phyloP scores from a whole-genome alignment of 2,329 filamentous ascomycete species.

The Phoma herbarum region DNA sequence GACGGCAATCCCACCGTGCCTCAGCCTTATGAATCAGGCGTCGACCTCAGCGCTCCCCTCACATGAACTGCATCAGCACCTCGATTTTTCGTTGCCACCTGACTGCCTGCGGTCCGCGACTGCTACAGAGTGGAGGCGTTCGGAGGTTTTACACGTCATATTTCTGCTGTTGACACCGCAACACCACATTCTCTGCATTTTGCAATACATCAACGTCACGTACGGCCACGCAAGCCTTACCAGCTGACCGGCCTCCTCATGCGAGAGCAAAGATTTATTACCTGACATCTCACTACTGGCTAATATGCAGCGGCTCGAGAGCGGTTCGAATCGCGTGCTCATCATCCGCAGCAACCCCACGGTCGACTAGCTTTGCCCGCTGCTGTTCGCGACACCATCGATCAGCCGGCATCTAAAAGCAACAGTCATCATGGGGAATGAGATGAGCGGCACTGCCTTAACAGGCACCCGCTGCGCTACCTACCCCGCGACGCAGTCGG shows the following conservation, averaged over 20 bases:
- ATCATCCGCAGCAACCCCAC: slow-evolving; percentile 9
- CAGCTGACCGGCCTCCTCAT: slow-evolving; percentile 27
- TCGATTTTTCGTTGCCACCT: slow-evolving; percentile 11
- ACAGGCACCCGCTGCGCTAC: slow-evolving; percentile 49
- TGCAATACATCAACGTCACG: slow-evolving; percentile 22
- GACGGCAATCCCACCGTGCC: slow-evolving; percentile 15
- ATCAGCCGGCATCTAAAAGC: slow-evolving; percentile 45
- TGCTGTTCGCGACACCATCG: slow-evolving; percentile 29
- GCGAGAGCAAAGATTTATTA: background rate
- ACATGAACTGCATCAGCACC: slow-evolving; percentile 13
- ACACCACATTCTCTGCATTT: slow-evolving; percentile 13
- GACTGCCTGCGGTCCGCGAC: slow-evolving; percentile 16
- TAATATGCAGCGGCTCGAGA: background rate
- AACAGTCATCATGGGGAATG: slow-evolving; percentile 32
- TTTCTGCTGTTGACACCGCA: slow-evolving; percentile 9
- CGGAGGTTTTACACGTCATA: slow-evolving; percentile 19
- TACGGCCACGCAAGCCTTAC: slow-evolving; percentile 28
- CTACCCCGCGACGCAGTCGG: slow-evolving; percentile 44
- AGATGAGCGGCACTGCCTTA: slow-evolving; percentile 35
- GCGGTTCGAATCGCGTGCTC: background rate
- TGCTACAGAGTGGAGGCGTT: slow-evolving; percentile 14
- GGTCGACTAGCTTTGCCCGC: slow-evolving; percentile 21
- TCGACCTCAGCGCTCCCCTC: slow-evolving; percentile 9
- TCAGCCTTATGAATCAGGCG: slow-evolving; percentile 48
- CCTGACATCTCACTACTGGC: background rate